Base-by-base conservation (phyloP, 179 eudicot genomes). In the Corrigiola litoralis region DNA sequence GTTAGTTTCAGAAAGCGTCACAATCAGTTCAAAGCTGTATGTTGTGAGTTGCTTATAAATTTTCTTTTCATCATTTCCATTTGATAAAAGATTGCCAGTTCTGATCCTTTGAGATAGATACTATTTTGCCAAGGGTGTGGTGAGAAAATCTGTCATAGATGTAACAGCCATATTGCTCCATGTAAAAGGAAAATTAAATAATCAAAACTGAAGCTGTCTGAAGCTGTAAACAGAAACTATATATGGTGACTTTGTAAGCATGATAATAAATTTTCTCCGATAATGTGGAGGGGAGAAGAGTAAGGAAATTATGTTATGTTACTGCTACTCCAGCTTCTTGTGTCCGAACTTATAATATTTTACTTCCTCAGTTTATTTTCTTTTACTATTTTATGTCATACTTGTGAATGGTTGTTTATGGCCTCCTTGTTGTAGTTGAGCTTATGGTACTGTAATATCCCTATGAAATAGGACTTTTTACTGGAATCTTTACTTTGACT, bases 401-500 rank as follows among this genome's bases (percentile, higher is more conserved):
- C 17, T 33, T 60, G 49, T 23, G 32, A 31, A 13, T 38, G 42
- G 42, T 31, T 16, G 12, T 12, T 25, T 21, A 24, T 18, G 34
- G 18, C 31, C 37, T 38, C 36, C 13, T 37, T 25, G 29, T 46
- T 4, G 11, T 74, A 29, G 1, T 40, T 52, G 29, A 6, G 44
- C 57, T 67, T 61, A 27, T 53, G 21, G 42, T 29, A n/a, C 61
- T 46, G 34, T 32, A 61, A n/a, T 57, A 36, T 61, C 54, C 45
- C 59, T 38, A 54, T 59, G 27, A 45, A 20, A 29, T 66, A 91
- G 97, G 96, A 50, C 38, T 85, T 25, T 85, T 85, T 83, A 91
- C 91, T 48, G 97, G 91, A 66, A 54, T 89, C 28, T 89, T 84
- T 79, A 61, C 91, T 34, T 63, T 74, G 25, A 75, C 90, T 59